Evolutionary conservation across 257 asterid genomes (phyloP).

Genomic region (Forsythia suspensa): DNA sequence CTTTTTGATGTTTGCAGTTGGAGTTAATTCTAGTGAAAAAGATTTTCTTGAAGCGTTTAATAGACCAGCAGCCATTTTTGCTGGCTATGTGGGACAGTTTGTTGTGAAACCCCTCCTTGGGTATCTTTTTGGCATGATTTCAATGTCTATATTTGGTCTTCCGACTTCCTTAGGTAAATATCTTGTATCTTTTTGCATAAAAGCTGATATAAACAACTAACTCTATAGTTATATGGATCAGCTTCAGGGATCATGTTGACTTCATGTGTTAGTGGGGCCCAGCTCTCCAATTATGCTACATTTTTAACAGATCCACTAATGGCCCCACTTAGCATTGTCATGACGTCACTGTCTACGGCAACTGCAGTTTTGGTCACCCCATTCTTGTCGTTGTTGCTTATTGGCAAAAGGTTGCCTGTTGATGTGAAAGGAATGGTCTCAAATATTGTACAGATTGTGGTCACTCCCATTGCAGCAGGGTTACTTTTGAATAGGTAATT

Average conservation of each 20-base stretch:
- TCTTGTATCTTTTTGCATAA: constrained; percentile 1
- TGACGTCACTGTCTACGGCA: constrained; percentile 95
- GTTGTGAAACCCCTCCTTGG: constrained; percentile 87
- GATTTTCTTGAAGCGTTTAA: constrained; percentile 92
- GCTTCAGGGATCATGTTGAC: constrained; percentile 93
- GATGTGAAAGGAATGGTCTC: constrained; percentile 96
- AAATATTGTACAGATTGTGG: constrained; percentile 84
- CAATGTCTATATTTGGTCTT: constrained; percentile 67
- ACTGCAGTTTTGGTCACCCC: constrained; percentile 90
- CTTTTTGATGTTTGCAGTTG: constrained; percentile 97
- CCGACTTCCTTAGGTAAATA: constrained; percentile 75
- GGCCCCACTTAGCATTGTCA: constrained; percentile 99
- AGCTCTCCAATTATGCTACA: constrained; percentile 93
- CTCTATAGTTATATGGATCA: constrained; percentile 36
- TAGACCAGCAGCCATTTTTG: constrained; percentile 55
- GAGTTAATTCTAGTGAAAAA: constrained; percentile 88
- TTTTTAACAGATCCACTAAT: constrained; percentile 81
- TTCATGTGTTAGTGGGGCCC: constrained; percentile 97
- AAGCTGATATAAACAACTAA: constrained; percentile 17
- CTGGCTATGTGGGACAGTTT: constrained; percentile 85
- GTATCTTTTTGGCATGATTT: constrained; percentile 69
- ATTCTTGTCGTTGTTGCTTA: constrained; percentile 71
- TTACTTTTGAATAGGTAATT: constrained; percentile 77
- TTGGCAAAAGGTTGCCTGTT: constrained; percentile 84
- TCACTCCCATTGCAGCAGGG: constrained; percentile 86